A percentile compares a stretch with the other conserved stretches of the same genome.
phyloP scores from a whole-genome alignment of 176 grass and related monocot genomes.

The Cenchrus purpureus region DNA sequence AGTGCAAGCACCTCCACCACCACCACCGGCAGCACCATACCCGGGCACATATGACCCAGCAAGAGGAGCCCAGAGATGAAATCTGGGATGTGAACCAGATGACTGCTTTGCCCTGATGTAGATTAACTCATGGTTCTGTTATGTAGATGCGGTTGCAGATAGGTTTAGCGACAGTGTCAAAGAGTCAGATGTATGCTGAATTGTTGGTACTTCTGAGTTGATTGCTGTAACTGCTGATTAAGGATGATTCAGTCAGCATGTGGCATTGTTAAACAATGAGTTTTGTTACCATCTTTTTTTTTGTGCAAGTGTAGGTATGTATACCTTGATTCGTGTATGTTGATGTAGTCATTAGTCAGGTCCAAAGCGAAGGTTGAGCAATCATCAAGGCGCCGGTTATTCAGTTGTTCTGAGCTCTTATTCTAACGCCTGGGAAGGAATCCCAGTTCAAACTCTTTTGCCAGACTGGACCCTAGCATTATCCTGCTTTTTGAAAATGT shows the following conservation, averaged over 20 bases:
- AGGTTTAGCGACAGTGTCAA: background rate
- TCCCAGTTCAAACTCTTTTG: too few species aligned
- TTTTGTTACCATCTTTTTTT: too few species aligned
- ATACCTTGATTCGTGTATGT: background rate
- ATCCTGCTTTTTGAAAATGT: background rate
- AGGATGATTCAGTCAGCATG: background rate
- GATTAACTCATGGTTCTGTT: constrained; percentile 22
- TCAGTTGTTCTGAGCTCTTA: background rate
- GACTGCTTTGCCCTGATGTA: constrained; percentile 26
- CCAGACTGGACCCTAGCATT: background rate
- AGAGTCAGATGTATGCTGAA: constrained; percentile 7
- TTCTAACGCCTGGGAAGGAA: too few species aligned
- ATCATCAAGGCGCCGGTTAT: background rate
- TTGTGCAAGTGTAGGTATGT: background rate
- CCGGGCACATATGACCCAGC: constrained; percentile 26
- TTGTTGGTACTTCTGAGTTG: constrained; percentile 6
- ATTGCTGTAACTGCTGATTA: background rate
- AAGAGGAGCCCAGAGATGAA: constrained; percentile 47
- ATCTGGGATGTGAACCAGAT: constrained; percentile 18
- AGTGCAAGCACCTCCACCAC: constrained; percentile 26
- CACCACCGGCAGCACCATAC: background rate
- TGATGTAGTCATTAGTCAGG: background rate
- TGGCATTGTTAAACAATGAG: background rate
- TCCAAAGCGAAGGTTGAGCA: background rate
- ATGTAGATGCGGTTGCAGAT: constrained; percentile 24